Evolutionary conservation across 345 rosid species (phyloP), one percentile per base, ranked within the genome.

Genomic region (Alliaria petiolata): DNA sequence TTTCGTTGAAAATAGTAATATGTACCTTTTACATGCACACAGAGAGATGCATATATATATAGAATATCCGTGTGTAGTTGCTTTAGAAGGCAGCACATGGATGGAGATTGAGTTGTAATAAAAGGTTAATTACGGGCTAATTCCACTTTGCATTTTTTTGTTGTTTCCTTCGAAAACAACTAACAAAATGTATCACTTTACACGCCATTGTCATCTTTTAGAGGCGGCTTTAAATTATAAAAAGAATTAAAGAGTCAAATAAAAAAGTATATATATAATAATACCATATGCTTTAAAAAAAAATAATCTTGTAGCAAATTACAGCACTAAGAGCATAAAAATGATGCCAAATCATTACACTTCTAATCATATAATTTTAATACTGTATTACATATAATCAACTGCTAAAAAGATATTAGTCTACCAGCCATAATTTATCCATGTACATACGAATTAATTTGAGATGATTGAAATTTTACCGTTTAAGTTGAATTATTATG

Each of bases 71-170:
- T 51, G 49, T 67, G 78, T 67, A 59, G 68, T 59, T 74, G 68
- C 73, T 67, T 74, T 74, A 74, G 47, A 74, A 74, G 68, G 78
- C 78, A 74, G 78, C 78, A 74, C 72, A 67, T 67, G 43, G 17
- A 59, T 57, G 22, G 60, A 50, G 68, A 58, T 59, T 30, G 63
- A 60, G 57, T 60, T 61, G 15, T 60, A 52, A 44, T 6, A 13
- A 52, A 68, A 43, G 53, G 4, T 8, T 49, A 36, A 66, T 49
- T 66, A 52, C 43, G 6, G 53, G 25, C 13, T 62, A 38, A 35
- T 61, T 61, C 53, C 65, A 62, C 74, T 69, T 76, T 55, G 35
- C 65, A 52, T n/a, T 34, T 10, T 45, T 43, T 46, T 69, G 51
- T 36, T 53, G 47, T 69, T 69, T 69, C 70, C 45, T 68, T 62